phyloP scores from a whole-genome alignment of 1,284 basidiomycete genomes.

The Rhodotorula sp. region DNA sequence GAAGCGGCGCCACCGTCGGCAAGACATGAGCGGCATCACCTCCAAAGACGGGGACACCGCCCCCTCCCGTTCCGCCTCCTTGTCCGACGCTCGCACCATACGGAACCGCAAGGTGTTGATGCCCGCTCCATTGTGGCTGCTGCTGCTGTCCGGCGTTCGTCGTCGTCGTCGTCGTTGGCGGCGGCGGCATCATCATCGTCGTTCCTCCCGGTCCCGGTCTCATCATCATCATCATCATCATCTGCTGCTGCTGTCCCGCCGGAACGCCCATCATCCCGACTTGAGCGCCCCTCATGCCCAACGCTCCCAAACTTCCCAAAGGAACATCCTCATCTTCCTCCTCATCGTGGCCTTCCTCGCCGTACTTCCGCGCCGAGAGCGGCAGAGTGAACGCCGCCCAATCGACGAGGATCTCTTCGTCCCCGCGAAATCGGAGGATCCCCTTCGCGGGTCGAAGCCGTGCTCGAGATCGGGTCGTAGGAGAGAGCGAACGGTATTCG shows the following conservation, averaged over 20 bases:
- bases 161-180: not conserved
- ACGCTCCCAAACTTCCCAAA: conserved; percentile 18
- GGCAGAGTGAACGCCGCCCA: conserved; percentile 25
- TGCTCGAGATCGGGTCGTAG: not conserved
- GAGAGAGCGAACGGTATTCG: not conserved
- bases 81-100: not conserved
- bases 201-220: not conserved
- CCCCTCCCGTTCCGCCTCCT: not conserved
- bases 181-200: not conserved
- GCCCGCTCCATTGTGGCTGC: not conserved
- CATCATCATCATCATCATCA: not conserved
- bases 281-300: conserved; percentile 21
- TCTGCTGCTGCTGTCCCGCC: not conserved
- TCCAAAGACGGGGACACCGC: not conserved
- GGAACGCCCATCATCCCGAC: conserved; percentile 22
- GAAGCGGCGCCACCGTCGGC: conserved; percentile 14
- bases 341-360: conserved; percentile 7
- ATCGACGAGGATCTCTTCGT: conserved; percentile 21
- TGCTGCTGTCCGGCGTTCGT: not conserved
- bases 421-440: not conserved
- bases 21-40: not conserved
- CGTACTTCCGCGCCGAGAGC: not conserved
- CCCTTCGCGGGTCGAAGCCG: conserved; percentile 3
- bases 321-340: conserved; percentile 21
- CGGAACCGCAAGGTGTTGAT: conserved; percentile 2